These are phyloP conservation scores for Plasmodiophora brassicae DNA, from an alignment of 208 protist species.

Conservation along the genomic window DNA sequence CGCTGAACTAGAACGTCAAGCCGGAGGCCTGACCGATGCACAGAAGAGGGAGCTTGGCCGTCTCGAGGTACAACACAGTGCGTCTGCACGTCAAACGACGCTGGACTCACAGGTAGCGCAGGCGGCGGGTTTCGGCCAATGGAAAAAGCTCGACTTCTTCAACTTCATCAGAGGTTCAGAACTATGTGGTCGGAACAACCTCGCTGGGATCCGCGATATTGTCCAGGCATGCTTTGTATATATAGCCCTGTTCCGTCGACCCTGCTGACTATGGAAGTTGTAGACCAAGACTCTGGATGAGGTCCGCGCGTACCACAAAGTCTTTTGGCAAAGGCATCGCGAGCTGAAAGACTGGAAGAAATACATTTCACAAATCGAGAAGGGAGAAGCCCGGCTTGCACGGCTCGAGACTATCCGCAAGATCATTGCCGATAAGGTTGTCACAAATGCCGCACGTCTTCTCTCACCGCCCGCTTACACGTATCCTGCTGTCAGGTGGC, in stretches of 20 bases:
- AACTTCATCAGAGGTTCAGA: conserved; percentile 60
- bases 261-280: conserved; percentile 10
- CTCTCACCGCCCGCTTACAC: too few relatives aligned
- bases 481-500: background rate
- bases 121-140: conserved; percentile 53
- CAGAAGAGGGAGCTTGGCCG: background rate
- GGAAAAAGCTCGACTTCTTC: conserved; percentile 57
- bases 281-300: conserved; percentile 58
- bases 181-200: conserved; percentile 52
- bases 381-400: background rate
- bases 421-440: background rate
- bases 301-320: conserved; percentile 56
- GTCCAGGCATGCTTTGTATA: background rate
- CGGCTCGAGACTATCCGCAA: background rate
- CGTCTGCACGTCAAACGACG: background rate
- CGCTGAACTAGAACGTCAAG: background rate
- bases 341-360: conserved; percentile 44
- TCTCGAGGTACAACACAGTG: background rate
- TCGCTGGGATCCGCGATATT: conserved; percentile 42
- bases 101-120: too few relatives aligned
- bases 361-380: conserved; percentile 22
- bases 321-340: conserved; percentile 57
- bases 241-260: background rate
- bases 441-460: too few relatives aligned
- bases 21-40: background rate